Evolutionary conservation across 176 grass and related monocot genomes (phyloP).

Genomic region (Zizania latifolia): DNA sequence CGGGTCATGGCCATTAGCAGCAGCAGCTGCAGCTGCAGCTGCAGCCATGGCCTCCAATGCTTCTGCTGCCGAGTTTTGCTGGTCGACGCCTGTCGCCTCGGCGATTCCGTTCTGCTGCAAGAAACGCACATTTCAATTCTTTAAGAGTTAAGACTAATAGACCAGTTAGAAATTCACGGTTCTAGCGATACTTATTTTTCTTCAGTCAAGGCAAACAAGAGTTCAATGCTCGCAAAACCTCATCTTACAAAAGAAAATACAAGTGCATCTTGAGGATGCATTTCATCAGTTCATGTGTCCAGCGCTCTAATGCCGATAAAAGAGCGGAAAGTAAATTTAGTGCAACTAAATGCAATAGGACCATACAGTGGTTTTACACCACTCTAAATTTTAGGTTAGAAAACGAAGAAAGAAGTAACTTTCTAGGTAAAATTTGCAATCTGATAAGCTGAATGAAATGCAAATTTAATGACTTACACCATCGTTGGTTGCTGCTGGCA

Average conservation of each 20-base stretch:
- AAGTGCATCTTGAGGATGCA: background rate
- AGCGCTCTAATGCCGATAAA: background rate
- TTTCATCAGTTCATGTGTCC: background rate
- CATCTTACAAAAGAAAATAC: background rate
- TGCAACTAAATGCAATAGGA: background rate
- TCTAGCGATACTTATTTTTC: background rate
- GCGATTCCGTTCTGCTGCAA: conserved; percentile 15
- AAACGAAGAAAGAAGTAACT: background rate
- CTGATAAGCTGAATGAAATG: background rate
- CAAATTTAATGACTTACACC: conserved; percentile 45
- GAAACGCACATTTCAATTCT: background rate
- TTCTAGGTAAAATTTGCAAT: background rate
- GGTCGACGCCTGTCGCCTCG: background rate
- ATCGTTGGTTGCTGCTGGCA: conserved; percentile 37
- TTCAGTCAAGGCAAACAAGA: background rate
- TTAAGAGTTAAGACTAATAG: background rate
- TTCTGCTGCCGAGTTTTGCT: background rate
- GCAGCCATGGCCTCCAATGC: background rate
- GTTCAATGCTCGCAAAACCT: background rate
- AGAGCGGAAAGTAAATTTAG: background rate
- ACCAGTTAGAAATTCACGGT: background rate
- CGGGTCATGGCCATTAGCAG: conserved; percentile 20
- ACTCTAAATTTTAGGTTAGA: background rate
- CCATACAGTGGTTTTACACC: background rate
- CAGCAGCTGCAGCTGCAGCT: background rate